Evolutionary conservation across 2,329 filamentous ascomycete species (phyloP).

Genomic region (Cercospora sp.): DNA sequence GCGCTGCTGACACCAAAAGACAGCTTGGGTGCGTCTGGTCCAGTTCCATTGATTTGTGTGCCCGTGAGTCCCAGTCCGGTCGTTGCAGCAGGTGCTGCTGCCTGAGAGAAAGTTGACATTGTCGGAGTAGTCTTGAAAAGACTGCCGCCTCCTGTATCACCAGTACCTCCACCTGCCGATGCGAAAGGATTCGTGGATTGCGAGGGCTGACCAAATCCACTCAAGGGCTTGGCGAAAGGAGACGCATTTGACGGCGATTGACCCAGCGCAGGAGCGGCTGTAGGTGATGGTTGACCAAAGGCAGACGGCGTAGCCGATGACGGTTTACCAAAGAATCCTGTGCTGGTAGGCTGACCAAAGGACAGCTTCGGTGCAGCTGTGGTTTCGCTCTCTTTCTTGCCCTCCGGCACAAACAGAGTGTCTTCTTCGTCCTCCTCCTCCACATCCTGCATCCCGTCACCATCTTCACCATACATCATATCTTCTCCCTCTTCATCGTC

Average conservation of each 20-base stretch:
- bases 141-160: background rate
- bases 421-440: slow-evolving; percentile 36
- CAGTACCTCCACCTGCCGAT: background rate
- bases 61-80: slow-evolving; percentile 3
- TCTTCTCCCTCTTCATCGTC: slow-evolving; percentile 39
- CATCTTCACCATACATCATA: slow-evolving; percentile 31
- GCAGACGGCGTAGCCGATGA: slow-evolving; percentile 17
- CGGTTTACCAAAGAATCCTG: slow-evolving; percentile 15
- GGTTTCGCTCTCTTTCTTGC: slow-evolving; percentile 2
- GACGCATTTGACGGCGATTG: slow-evolving; percentile 13
- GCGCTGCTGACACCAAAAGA: background rate
- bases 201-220: slow-evolving; percentile 20
- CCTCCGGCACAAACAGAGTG: slow-evolving; percentile 47
- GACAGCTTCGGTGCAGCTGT: slow-evolving; percentile 10
- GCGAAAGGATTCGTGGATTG: slow-evolving; percentile 14
- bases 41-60: background rate
- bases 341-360: slow-evolving; percentile 20
- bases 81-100: background rate
- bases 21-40: background rate
- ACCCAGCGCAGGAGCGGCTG: slow-evolving; percentile 4
- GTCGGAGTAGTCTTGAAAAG: background rate
- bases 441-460: slow-evolving; percentile 31
- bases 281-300: slow-evolving; percentile 20
- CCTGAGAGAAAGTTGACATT: background rate
- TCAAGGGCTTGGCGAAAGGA: slow-evolving; percentile 24